Percentiles rank a stretch among this genome's conserved stretches.
phyloP scores from a whole-genome alignment of 2,329 filamentous ascomycete species.

The Cryphonectria nitschkei region DNA sequence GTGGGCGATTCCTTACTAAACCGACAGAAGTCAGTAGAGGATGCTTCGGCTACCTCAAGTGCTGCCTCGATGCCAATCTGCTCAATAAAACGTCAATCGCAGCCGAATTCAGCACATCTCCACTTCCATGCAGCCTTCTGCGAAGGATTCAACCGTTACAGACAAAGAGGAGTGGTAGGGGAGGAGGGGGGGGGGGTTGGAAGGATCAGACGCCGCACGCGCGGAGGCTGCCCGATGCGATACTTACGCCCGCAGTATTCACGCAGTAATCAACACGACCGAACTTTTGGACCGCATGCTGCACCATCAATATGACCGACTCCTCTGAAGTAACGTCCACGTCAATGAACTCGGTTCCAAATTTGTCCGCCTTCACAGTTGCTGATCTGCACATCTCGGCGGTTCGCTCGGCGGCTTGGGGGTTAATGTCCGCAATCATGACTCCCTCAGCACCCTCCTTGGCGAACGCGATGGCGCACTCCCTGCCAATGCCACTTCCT shows the following conservation, averaged over 20 bases:
- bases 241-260: constrained; percentile 44
- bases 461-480: constrained; percentile 37
- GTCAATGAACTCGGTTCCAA: too few relatives aligned
- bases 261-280: constrained; percentile 46
- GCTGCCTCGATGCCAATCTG: too few relatives aligned
- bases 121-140: too few relatives aligned
- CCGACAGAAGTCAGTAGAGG: neutral
- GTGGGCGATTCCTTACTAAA: neutral
- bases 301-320: constrained; percentile 35
- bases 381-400: too few relatives aligned
- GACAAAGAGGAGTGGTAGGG: too few relatives aligned
- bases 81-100: too few relatives aligned
- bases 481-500: constrained; percentile 36
- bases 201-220: too few relatives aligned
- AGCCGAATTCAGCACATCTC: too few relatives aligned
- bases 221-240: too few relatives aligned
- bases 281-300: constrained; percentile 36
- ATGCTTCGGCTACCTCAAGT: neutral
- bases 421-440: constrained; percentile 36
- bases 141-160: too few relatives aligned
- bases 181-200: too few relatives aligned
- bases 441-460: constrained; percentile 37
- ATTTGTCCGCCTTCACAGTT: too few relatives aligned
- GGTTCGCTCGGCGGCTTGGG: constrained; percentile 1
- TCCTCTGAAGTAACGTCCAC: constrained; percentile 39